Evolutionary conservation across 2,329 filamentous ascomycete species (phyloP).

Genomic region (Pestalotiopsis sp.): DNA sequence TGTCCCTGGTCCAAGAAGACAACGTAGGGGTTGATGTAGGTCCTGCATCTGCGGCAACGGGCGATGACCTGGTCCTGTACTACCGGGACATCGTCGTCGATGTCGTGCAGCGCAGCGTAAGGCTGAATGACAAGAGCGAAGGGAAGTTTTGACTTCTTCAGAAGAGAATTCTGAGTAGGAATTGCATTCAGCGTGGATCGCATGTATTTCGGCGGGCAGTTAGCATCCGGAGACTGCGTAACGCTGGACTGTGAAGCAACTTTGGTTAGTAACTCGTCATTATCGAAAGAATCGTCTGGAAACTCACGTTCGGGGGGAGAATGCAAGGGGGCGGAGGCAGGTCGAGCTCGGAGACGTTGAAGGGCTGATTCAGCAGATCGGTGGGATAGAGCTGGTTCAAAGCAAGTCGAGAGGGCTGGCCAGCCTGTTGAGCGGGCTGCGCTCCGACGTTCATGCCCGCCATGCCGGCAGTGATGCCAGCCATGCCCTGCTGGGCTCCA

Average conservation of each 20-base stretch:
- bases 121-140: slow-evolving; percentile 97
- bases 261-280: not conserved
- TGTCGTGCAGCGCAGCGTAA: slow-evolving; percentile 89
- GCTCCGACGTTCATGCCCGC: slow-evolving; percentile 80
- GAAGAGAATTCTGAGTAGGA: slow-evolving; percentile 85
- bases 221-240: slow-evolving; percentile 87
- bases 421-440: slow-evolving; percentile 52
- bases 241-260: slow-evolving; percentile 69
- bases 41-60: slow-evolving; percentile 90
- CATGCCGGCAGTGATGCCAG: slow-evolving; percentile 81
- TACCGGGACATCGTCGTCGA: slow-evolving; percentile 87
- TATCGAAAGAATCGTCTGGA: not conserved
- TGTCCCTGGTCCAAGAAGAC: slow-evolving; percentile 96
- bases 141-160: slow-evolving; percentile 96
- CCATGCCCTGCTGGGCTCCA: slow-evolving; percentile 52
- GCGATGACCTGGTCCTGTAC: slow-evolving; percentile 98
- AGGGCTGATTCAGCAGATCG: slow-evolving; percentile 88
- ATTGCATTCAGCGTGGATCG: slow-evolving; percentile 94
- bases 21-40: slow-evolving; percentile 97
- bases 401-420: slow-evolving; percentile 50
- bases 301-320: slow-evolving; percentile 85
- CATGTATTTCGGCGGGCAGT: slow-evolving; percentile 91
- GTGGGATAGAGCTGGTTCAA: slow-evolving; percentile 92
- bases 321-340: slow-evolving; percentile 89
- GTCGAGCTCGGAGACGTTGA: slow-evolving; percentile 92